phyloP scores from a whole-genome alignment of 257 asterid genomes.

The Solanum dulcamara region DNA sequence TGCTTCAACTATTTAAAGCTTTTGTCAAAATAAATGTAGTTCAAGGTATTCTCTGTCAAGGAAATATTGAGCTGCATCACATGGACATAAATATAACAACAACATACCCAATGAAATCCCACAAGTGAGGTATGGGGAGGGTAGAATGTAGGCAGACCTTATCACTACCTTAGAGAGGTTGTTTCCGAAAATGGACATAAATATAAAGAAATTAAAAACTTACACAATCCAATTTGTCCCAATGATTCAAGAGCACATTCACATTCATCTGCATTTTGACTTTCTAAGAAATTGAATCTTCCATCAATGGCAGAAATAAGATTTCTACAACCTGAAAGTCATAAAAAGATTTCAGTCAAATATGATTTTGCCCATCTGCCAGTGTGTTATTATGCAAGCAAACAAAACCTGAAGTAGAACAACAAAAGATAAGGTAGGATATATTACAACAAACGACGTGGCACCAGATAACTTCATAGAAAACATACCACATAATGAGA shows the following conservation, averaged over 20 bases:
- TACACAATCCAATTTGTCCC: slow-evolving; percentile 89
- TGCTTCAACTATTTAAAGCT: neutral
- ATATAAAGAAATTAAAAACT: slow-evolving; percentile 24
- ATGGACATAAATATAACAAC: neutral
- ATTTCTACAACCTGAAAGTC: slow-evolving; percentile 40
- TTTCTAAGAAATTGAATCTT: slow-evolving; percentile 51
- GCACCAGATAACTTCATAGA: neutral
- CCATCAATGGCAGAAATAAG: slow-evolving; percentile 59
- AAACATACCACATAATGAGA: neutral
- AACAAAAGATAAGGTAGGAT: neutral
- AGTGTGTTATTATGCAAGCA: neutral
- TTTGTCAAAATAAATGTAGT: neutral
- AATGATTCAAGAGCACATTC: slow-evolving; percentile 94
- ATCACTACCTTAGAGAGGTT: too few relatives aligned
- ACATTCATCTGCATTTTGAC: slow-evolving; percentile 67
- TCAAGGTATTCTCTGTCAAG: neutral
- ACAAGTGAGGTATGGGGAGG: too few relatives aligned
- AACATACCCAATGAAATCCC: too few relatives aligned
- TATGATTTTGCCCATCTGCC: neutral
- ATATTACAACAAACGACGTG: neutral
- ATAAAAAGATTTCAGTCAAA: slow-evolving; percentile 1
- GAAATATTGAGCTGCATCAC: neutral
- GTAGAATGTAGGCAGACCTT: too few relatives aligned
- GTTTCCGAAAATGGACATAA: neutral
- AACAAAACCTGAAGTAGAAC: neutral